phyloP scores from a whole-genome alignment of 768 basidiomycete genomes.

The Lyophyllum shimeji region DNA sequence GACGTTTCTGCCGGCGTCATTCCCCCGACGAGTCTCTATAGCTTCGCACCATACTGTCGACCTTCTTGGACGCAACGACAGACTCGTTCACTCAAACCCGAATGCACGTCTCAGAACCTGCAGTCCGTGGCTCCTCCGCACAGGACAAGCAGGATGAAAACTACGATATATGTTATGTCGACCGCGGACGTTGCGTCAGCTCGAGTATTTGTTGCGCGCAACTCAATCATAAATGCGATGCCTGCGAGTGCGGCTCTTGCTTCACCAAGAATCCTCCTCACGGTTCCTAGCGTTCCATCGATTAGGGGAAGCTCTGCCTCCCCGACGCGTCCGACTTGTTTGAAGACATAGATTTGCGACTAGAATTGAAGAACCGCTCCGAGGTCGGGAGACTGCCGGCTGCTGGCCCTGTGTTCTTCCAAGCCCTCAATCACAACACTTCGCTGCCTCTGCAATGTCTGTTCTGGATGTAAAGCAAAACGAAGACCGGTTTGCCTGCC shows the following conservation, averaged over 20 bases:
- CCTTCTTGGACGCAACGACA: background rate
- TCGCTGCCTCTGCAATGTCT: background rate
- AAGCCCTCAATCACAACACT: background rate
- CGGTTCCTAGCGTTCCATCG: constrained; percentile 11
- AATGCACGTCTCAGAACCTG: constrained; percentile 1
- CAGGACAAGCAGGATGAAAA: constrained; percentile 9
- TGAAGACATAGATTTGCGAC: background rate
- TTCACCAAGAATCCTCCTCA: constrained; percentile 17
- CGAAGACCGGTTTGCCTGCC: background rate
- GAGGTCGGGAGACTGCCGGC: background rate
- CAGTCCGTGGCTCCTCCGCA: constrained; percentile 1
- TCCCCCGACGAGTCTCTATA: constrained; percentile 8
- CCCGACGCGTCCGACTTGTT: background rate
- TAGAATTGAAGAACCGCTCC: background rate
- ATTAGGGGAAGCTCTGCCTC: background rate
- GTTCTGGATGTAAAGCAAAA: background rate
- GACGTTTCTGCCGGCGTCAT: background rate
- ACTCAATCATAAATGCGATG: background rate
- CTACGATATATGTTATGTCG: constrained; percentile 20
- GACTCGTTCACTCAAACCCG: constrained; percentile 7
- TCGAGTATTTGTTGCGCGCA: background rate
- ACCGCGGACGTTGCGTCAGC: constrained; percentile 9
- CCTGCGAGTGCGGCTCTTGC: background rate
- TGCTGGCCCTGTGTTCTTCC: background rate
- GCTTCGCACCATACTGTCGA: constrained; percentile 14